Percentiles rank a stretch among this genome's conserved stretches.
Evolutionary conservation across 1,284 basidiomycete genomes (phyloP).

Genomic region (Melampsora americana): DNA sequence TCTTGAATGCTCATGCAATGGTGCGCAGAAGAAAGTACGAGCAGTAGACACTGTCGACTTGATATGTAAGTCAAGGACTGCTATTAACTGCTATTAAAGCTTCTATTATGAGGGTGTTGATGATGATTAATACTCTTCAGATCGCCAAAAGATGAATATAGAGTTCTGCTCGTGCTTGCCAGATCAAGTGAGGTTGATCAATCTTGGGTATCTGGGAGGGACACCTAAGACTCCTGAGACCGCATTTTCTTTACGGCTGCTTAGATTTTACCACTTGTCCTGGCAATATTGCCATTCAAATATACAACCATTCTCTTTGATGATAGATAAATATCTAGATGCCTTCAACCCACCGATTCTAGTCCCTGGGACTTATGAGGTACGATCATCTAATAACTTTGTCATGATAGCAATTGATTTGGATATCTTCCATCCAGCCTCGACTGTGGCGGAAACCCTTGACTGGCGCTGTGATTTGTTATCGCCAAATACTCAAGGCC

Average conservation of each 20-base stretch:
- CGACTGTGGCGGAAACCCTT: slow-evolving; percentile 1
- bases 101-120: no score
- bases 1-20: no score
- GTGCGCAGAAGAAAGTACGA: no score
- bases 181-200: background rate
- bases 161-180: slow-evolving; percentile 21
- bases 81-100: no score
- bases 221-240: background rate
- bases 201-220: slow-evolving; percentile 4
- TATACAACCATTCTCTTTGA: no score
- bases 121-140: no score
- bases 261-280: slow-evolving; percentile 2
- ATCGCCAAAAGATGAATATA: background rate
- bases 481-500: background rate
- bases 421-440: background rate
- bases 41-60: no score
- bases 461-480: slow-evolving; percentile 1
- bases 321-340: no score
- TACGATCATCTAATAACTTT: background rate
- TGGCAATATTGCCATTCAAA: slow-evolving; percentile 1
- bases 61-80: no score
- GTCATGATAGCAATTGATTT: background rate
- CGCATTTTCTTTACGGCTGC: slow-evolving; percentile 2
- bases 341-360: background rate
- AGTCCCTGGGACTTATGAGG: background rate